Base-by-base conservation (phyloP, 2,329 filamentous ascomycete species). In the Hymenoscyphus linearis region DNA sequence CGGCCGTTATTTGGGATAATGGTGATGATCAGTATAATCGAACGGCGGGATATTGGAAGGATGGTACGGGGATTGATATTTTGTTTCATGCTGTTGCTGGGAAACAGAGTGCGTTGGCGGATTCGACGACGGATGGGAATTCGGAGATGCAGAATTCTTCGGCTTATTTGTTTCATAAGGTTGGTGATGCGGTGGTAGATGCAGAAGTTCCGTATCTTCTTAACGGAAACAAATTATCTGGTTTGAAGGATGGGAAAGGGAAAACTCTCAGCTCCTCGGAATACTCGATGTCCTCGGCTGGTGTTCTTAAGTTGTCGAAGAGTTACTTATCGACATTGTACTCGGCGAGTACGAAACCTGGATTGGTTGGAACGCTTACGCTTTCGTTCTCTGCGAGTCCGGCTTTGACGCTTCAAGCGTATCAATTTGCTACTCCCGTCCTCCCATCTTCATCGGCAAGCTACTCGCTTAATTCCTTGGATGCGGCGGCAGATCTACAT, bases 1-100 rank as follows among this genome's bases (percentile, higher is more conserved):
- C 79, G 0, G 76, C 78, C 3, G 74, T 85, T 1, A 69, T 86
- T 5, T 86, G 83, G 84, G 84, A 86, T 67, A 86, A 85, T 61
- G 82, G 83, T 0, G 69, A 76, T 2, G 83, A 85, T 65, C 79
- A 82, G 47, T 74, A 85, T 12, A 75, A 85, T 65, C 79, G 83
- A 40, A 72, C 72, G 2, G 74, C 77, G 0, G 75, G 77, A 53
- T 66, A 68, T 2, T 86, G 82, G 81, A 74, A 79, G 18, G 84
- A 86, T 63, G 72, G 75, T 0, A 76, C 79, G 0, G 76, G 77
- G 0, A 69, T 82, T 4, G 72, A 77, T 5, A 80, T 86, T 62
- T 72, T 83, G 54, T 68, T 75, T 16, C 77, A 78, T 47, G 79
- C 79, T 0, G 73, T 72, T 2, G 72, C 74, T 10, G 78, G 79